Base-by-base conservation (phyloP, 345 rosid genomes). In the Dipteronia dyeriana region DNA sequence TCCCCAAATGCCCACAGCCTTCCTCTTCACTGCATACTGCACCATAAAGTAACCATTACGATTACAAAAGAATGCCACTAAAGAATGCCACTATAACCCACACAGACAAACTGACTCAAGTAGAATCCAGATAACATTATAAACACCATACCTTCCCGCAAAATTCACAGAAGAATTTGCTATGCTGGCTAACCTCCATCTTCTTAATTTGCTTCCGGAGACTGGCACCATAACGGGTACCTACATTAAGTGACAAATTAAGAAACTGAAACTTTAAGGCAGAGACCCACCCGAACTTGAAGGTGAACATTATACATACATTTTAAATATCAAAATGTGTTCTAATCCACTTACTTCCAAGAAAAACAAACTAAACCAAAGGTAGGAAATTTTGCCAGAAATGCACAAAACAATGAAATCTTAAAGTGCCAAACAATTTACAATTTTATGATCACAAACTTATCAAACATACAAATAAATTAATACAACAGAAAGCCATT, bases 1-100 rank as follows among this genome's bases (percentile, higher is more conserved):
- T 13, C 95, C 92, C 99, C 99, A 95, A 8, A 95, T 91, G 16
- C 99, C 99, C 5, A 93, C 99, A 64, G 92, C 99, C 83, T 93
- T 92, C 69, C 99, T 90, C 88, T 95, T 93, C 68, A 95, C 98
- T 0, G 97, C 99, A 62, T 86, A 93, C 96, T 93, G 84, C 74
- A 73, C 16, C 17, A 75, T n/a, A n/a, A 68, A 17, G 19, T 11
- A 2, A 47, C 1, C 14, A 31, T 39, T 25, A 5, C 10, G 59
- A 49, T 66, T 16, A 76, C 68, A 26, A n/a, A 65, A 53, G 17
- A 64, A 61, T 59, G 47, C 9, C 20, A 53, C 23, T 0, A 41
- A 65, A 53, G 17, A 64, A 61, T 59, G 47, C 9, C 20, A 53
- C 23, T 0, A 41, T 22, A 8, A 10, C 49, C 56, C 17, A 10